phyloP scores from a whole-genome alignment of 352 stramenopile species.

The Elongisporangium prolatum region DNA sequence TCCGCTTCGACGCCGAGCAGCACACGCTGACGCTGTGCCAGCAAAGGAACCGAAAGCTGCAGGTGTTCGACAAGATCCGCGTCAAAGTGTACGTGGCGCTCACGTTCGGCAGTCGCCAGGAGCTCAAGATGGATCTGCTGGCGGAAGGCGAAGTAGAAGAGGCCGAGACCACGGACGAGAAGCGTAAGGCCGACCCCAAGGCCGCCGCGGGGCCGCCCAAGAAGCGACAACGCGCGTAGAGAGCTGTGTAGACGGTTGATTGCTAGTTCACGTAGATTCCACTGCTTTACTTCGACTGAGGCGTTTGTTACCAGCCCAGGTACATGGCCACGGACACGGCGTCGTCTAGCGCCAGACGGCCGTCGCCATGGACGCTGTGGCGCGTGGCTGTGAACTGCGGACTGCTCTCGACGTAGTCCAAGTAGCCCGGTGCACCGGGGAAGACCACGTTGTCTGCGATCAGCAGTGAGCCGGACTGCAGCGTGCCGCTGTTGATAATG shows the following conservation, averaged over 20 bases:
- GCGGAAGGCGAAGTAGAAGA: slow-evolving; percentile 26
- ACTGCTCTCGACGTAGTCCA: slow-evolving; percentile 16
- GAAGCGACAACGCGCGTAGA: background rate
- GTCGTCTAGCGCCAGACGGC: no score
- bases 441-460: slow-evolving; percentile 13
- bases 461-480: slow-evolving; percentile 10
- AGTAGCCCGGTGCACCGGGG: slow-evolving; percentile 12
- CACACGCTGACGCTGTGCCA: slow-evolving; percentile 64
- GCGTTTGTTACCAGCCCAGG: no score
- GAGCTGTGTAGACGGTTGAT: no score
- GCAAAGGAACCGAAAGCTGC: slow-evolving; percentile 41
- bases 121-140: slow-evolving; percentile 81
- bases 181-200: slow-evolving; percentile 27
- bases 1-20: slow-evolving; percentile 41
- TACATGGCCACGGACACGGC: no score
- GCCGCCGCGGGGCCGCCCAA: background rate
- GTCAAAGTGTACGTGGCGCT: slow-evolving; percentile 78
- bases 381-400: slow-evolving; percentile 26
- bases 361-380: slow-evolving; percentile 13
- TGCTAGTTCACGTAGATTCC: no score
- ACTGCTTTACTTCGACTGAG: no score
- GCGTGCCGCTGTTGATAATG: slow-evolving; percentile 7
- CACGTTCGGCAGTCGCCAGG: slow-evolving; percentile 77
- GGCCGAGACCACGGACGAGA: slow-evolving; percentile 5
- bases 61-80: slow-evolving; percentile 77